A percentile compares a stretch with the other conserved stretches of the same genome.
These are phyloP conservation scores for Aspergillus fijiensis DNA, from an alignment of 2,329 filamentous ascomycete genomes.

Conservation along the genomic window DNA sequence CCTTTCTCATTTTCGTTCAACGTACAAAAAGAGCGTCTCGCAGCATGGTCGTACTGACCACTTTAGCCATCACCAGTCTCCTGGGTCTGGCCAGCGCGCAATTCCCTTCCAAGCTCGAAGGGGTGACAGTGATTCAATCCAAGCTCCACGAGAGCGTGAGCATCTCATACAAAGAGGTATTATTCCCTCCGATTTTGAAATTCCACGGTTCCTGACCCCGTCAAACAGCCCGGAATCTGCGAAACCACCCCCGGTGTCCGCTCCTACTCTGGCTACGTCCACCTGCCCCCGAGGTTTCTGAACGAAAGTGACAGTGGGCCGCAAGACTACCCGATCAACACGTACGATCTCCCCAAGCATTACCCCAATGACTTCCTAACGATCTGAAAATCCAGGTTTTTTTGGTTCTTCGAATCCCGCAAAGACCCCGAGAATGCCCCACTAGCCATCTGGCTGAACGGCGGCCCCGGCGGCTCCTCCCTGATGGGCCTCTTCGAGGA, in stretches of 20 bases:
- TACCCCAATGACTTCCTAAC: not conserved
- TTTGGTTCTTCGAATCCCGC: constrained; percentile 45
- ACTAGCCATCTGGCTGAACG: constrained; percentile 54
- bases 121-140: not conserved
- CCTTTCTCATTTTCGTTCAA: too few species aligned
- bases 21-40: too few species aligned
- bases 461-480: constrained; percentile 54
- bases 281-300: not conserved
- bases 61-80: not conserved
- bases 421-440: constrained; percentile 48
- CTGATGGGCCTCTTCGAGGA: constrained; percentile 56
- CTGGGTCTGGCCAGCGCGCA: not conserved
- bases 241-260: constrained; percentile 3
- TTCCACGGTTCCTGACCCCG: too few species aligned
- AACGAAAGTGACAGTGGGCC: not conserved
- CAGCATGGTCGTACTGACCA: not conserved
- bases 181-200: not conserved
- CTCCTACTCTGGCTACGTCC: constrained; percentile 3
- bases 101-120: not conserved
- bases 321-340: constrained; percentile 9
- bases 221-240: not conserved
- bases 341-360: not conserved
- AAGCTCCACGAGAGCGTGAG: constrained; percentile 3
- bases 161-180: constrained; percentile 1
- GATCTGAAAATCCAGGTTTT: constrained; percentile 25